phyloP scores from a whole-genome alignment of 345 rosid genomes.

The Aquilaria yunnanensis region DNA sequence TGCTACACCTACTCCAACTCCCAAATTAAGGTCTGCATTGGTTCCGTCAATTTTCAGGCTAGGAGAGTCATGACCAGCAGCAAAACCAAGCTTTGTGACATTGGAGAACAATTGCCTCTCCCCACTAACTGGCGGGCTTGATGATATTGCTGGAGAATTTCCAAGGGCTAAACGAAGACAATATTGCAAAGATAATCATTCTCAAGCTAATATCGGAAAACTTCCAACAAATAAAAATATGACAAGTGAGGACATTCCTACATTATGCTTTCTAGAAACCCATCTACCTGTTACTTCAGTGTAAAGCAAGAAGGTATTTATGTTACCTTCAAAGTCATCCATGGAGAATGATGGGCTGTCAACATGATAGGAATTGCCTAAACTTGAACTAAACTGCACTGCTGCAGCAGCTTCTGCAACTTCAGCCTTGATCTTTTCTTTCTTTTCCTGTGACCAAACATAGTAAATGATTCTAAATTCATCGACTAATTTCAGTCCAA shows the following conservation, averaged over 20 bases:
- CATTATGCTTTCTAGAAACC: background rate
- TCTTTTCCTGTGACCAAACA: slow-evolving; percentile 49
- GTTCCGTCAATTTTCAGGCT: slow-evolving; percentile 55
- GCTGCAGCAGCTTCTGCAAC: slow-evolving; percentile 40
- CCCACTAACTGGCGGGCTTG: slow-evolving; percentile 59
- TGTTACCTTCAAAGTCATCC: slow-evolving; percentile 85
- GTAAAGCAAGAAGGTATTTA: background rate
- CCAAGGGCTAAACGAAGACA: slow-evolving; percentile 51
- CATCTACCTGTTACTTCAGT: background rate
- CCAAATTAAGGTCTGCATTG: slow-evolving; percentile 22
- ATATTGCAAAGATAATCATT: background rate
- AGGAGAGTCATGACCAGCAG: slow-evolving; percentile 91
- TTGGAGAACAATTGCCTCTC: slow-evolving; percentile 76
- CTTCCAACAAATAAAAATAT: background rate
- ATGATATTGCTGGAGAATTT: slow-evolving; percentile 37
- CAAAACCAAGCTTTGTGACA: slow-evolving; percentile 87
- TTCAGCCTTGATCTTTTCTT: slow-evolving; percentile 81
- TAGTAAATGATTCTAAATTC: slow-evolving; percentile 16
- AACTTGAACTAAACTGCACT: slow-evolving; percentile 33
- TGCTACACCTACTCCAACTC: slow-evolving; percentile 10
- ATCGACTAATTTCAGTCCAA: background rate
- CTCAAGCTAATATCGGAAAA: slow-evolving; percentile 1
- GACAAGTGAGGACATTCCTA: background rate
- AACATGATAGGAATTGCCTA: slow-evolving; percentile 32
- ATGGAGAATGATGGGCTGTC: slow-evolving; percentile 57